phyloP scores from a whole-genome alignment of 2,329 filamentous ascomycete species.

The Penicillium sp. region DNA sequence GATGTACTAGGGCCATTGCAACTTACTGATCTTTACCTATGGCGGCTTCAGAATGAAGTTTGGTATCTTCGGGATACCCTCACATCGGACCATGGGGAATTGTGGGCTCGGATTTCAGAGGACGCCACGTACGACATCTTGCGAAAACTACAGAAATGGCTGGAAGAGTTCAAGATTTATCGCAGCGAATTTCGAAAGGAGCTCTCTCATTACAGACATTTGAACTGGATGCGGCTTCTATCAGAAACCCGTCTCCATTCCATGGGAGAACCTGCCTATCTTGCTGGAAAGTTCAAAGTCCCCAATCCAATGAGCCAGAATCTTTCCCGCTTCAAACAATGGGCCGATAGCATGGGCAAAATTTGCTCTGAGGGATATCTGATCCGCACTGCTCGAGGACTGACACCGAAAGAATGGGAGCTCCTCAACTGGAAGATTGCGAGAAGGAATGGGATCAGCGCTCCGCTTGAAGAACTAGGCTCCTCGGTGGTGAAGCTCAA shows the following conservation, averaged over 20 bases:
- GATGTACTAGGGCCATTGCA: conserved; percentile 27
- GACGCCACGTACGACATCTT: background rate
- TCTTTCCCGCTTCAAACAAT: conserved; percentile 18
- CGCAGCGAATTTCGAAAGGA: conserved; percentile 8
- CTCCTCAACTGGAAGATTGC: background rate
- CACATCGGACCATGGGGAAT: background rate
- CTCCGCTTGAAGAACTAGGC: background rate
- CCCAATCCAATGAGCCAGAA: conserved; percentile 24
- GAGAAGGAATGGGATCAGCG: background rate
- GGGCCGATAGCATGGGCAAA: conserved; percentile 9
- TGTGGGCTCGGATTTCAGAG: conserved; percentile 4
- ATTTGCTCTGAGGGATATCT: background rate
- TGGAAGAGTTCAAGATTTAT: background rate
- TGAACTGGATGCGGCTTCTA: conserved; percentile 28
- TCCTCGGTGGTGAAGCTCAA: background rate
- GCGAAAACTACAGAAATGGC: background rate
- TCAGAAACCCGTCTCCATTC: conserved; percentile 21
- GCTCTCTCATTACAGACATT: conserved; percentile 5
- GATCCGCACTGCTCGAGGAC: background rate
- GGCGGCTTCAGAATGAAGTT: conserved; percentile 9
- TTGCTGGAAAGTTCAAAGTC: conserved; percentile 18
- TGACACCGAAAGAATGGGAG: background rate
- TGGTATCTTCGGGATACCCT: conserved; percentile 13
- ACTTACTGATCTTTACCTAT: background rate
- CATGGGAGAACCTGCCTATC: conserved; percentile 14